A percentile compares a stretch with the other conserved stretches of the same genome.
Conservation (phyloP, 2,329 filamentous ascomycete genomes). For the Colletotrichum sidae region DNA sequence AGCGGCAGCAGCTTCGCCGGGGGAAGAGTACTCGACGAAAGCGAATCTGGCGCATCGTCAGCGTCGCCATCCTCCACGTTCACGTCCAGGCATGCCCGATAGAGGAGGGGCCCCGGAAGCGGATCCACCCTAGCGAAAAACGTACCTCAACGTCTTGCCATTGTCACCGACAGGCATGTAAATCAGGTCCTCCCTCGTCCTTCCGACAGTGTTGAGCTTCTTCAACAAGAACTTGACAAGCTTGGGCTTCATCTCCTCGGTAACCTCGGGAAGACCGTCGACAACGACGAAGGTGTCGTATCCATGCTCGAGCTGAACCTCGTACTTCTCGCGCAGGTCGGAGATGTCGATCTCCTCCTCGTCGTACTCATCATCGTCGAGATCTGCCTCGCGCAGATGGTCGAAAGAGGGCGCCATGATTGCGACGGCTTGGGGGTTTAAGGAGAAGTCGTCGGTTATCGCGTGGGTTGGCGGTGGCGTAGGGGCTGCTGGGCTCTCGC, state of each 20-base stretch:
- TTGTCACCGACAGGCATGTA: conserved; percentile 94
- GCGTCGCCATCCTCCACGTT: conserved; percentile 2
- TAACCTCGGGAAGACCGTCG: conserved; percentile 91
- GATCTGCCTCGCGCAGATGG: conserved; percentile 89
- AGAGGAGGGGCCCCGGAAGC: neutral
- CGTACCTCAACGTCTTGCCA: conserved; percentile 87
- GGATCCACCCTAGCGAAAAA: conserved; percentile 38
- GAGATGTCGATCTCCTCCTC: conserved; percentile 95
- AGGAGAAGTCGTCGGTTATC: conserved; percentile 16
- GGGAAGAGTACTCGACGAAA: conserved; percentile 94
- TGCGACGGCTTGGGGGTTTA: conserved; percentile 46
- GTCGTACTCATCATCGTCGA: conserved; percentile 86
- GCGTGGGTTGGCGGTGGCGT: conserved; percentile 7
- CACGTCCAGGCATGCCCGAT: neutral
- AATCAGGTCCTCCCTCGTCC: conserved; percentile 85
- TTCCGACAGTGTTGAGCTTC: conserved; percentile 89
- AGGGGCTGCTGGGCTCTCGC: conserved; percentile 27
- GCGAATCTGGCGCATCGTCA: conserved; percentile 75
- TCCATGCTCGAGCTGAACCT: conserved; percentile 95
- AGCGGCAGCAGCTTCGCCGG: conserved; percentile 89
- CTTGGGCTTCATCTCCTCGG: conserved; percentile 91
- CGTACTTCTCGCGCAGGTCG: conserved; percentile 92
- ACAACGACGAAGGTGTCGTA: conserved; percentile 97
- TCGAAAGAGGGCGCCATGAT: conserved; percentile 96
- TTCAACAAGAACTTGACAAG: conserved; percentile 95